These are phyloP conservation scores for Botrytis elliptica DNA, from an alignment of 2,329 filamentous ascomycete species.

Conservation along the genomic window DNA sequence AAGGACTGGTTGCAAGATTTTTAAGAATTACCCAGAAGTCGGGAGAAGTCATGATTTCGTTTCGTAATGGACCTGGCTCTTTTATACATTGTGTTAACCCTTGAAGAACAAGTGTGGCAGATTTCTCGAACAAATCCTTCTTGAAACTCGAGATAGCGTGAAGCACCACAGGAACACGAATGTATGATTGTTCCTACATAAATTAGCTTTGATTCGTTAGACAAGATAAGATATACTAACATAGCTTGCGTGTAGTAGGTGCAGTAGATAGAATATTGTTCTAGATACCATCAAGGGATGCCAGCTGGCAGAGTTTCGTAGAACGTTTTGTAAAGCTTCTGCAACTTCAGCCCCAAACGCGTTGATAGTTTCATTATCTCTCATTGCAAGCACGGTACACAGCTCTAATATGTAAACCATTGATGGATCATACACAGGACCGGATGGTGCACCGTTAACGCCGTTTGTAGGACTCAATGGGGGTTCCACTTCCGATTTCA, in stretches of 20 bases:
- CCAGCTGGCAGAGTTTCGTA: slow-evolving; percentile 74
- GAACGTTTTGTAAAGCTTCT: slow-evolving; percentile 74
- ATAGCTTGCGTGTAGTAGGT: slow-evolving; percentile 78
- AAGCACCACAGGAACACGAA: slow-evolving; percentile 86
- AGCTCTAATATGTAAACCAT: slow-evolving; percentile 90
- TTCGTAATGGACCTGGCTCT: slow-evolving; percentile 73
- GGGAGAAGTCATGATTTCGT: slow-evolving; percentile 91
- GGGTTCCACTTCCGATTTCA: slow-evolving; percentile 79
- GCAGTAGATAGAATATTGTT: slow-evolving; percentile 82
- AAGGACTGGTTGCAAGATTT: slow-evolving; percentile 65
- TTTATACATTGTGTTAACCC: slow-evolving; percentile 80
- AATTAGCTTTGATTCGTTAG: slow-evolving; percentile 31
- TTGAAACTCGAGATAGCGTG: slow-evolving; percentile 89
- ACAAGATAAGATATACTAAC: slow-evolving; percentile 51
- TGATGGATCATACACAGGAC: slow-evolving; percentile 76
- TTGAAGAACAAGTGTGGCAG: slow-evolving; percentile 72
- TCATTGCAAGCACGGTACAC: slow-evolving; percentile 75
- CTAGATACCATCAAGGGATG: slow-evolving; percentile 84
- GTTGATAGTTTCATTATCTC: slow-evolving; percentile 70
- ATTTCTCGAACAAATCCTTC: slow-evolving; percentile 71
- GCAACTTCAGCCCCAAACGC: slow-evolving; percentile 76
- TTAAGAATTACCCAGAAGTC: slow-evolving; percentile 95
- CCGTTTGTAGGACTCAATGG: slow-evolving; percentile 57
- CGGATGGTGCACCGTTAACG: slow-evolving; percentile 53
- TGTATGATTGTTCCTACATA: slow-evolving; percentile 77